Base-by-base conservation (phyloP, 257 asterid species). In the Solanum infundibuliforme region DNA sequence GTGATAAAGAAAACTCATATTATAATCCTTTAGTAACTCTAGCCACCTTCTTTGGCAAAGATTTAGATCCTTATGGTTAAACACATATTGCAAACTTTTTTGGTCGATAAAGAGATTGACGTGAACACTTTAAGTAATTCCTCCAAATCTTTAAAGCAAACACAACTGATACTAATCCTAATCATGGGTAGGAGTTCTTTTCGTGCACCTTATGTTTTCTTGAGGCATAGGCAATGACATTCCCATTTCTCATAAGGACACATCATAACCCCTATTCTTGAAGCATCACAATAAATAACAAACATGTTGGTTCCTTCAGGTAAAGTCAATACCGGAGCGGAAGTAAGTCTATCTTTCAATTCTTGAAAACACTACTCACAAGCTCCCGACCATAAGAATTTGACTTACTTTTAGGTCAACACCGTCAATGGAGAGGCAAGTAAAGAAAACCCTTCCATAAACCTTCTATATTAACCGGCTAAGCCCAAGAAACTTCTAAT, bases 231-330 rank as follows among this genome's bases (percentile, higher is more conserved):
- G n/a, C n/a, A 55, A 18, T 55, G 65, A 55, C 65, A 18, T 55
- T 55, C 65, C n/a, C 9, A 55, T 2, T 18, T 55, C 2, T 6
- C 65, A 0, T 18, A 55, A 6, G 65, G 65, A 52, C 4, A 55
- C 65, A 18, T 18, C n/a, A 18, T 55, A 55, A 1, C 9, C n/a
- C n/a, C 0, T 6, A 55, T 2, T 55, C n/a, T 55, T 55, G 65
- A 55, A 0, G 10, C n/a, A 55, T 55, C n/a, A 18, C 65, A 55
- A 18, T 55, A 55, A 55, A 18, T 6, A 55, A 55, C 9, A 55
- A 55, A 55, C 4, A 0, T 0, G 10, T 55, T 55, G n/a, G 65
- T 55, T 55, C 65, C 65, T 18, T 55, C n/a, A 0, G n/a, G 0
- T 18, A 55, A 55, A 18, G 10, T 55, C n/a, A 55, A 55, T 10